Conservation (phyloP, 1,284 basidiomycete genomes). For the Erythrobasidium hasegawianum region DNA sequence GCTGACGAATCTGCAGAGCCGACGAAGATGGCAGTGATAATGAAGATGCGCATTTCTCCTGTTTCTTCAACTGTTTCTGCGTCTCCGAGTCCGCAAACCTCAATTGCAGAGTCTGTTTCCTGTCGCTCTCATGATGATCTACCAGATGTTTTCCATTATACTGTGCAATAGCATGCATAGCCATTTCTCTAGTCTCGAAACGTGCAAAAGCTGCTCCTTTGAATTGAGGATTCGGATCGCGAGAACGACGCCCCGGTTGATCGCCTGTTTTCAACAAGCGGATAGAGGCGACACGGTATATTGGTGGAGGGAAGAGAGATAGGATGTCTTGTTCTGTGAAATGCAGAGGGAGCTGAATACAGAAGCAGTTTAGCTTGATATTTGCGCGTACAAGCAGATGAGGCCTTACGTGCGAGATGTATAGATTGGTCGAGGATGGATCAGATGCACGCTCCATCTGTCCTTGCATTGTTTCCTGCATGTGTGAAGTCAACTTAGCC, state of each 20-base stretch:
- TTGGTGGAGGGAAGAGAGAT: constrained; percentile 12
- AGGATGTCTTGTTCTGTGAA: constrained; percentile 28
- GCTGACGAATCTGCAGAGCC: no score
- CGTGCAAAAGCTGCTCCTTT: constrained; percentile 28
- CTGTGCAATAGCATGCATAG: constrained; percentile 14
- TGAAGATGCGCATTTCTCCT: no score
- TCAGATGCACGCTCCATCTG: constrained; percentile 30
- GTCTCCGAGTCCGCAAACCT: constrained; percentile 32
- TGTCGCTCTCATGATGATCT: background rate
- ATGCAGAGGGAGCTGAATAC: constrained; percentile 21
- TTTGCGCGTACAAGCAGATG: background rate
- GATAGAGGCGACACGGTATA: background rate
- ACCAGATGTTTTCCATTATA: constrained; percentile 28
- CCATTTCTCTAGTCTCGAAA: constrained; percentile 17
- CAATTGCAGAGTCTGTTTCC: constrained; percentile 19
- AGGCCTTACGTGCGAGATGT: constrained; percentile 17
- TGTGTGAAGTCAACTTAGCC: no score
- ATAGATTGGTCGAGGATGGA: constrained; percentile 25
- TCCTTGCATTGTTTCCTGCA: constrained; percentile 22
- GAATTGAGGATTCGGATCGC: constrained; percentile 6
- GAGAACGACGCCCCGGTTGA: constrained; percentile 14
- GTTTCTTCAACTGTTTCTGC: constrained; percentile 23
- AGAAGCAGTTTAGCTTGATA: no score
- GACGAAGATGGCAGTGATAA: no score
- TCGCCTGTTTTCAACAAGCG: constrained; percentile 19